Evolutionary conservation across 495 filamentous ascomycete genomes (phyloP), one percentile per base, ranked within the genome.

Genomic region (Mytilinidion resinicola): DNA sequence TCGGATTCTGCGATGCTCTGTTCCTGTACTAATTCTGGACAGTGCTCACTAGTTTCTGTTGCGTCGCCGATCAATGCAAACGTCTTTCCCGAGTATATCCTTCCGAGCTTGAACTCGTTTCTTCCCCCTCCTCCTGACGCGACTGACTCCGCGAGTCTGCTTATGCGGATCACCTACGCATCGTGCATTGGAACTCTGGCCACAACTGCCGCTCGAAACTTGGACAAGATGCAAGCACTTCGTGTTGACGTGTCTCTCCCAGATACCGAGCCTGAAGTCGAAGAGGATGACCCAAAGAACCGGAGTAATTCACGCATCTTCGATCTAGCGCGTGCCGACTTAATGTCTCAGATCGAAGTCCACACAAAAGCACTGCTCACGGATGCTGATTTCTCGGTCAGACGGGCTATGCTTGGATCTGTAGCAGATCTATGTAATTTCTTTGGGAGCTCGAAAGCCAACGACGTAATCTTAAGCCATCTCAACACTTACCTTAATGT

Each of bases 401-500:
- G 91, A 39, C 81, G 91, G 54, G 90, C 95, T 0, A 96, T 99
- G 66, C 78, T 99, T n/a, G 85, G 86, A 17, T 96, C 93, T 11
- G 93, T 99, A 0, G 85, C 91, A 1, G 87, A 88, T 41, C 79
- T 99, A 0, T 99, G 95, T 67, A 84, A 96, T 53, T 97, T 97
- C 72, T 97, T 99, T 61, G 93, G 93, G 12, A 91, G 84, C 51
- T 72, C 83, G 20, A 87, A 89, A 67, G 85, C 93, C 3, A 97
- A 91, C 67, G 95, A 99, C 66, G 89, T 97, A 14, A 86, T 99
- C 38, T 74, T 97, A 4, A 95, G 90, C 38, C 93, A 99, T 69
- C 74, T 99, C 20, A 99, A 97, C 67, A 99, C 95, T 0, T 99
- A 99, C 63, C 78, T 99, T 8, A 99, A 99, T 63, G 95, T 96